Conservation (phyloP, 1,139 yeast genomes). For the Geotrichum candidum region DNA sequence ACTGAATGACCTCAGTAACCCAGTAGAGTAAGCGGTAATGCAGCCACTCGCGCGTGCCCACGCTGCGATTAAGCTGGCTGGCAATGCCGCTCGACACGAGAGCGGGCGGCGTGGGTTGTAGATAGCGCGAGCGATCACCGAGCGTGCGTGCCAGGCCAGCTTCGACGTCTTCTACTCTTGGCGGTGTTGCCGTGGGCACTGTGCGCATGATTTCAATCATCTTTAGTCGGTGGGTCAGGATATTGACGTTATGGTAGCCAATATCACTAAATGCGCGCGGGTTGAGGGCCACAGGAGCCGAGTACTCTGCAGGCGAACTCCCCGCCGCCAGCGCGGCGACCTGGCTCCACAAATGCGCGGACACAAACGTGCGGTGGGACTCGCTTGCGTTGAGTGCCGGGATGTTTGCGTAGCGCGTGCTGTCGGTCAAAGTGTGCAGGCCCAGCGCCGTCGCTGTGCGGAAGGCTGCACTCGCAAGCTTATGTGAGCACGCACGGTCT, state of each 20-base stretch:
- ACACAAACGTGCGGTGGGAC: conserved; percentile 21
- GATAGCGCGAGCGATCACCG: conserved; percentile 1
- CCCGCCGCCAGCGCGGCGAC: conserved; percentile 13
- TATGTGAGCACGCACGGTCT: conserved; percentile 20
- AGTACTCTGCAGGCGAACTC: conserved; percentile 7
- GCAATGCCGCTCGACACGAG: conserved; percentile 2
- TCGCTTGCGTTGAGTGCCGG: conserved; percentile 17
- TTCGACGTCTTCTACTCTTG: neutral
- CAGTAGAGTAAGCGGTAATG: conserved; percentile 2
- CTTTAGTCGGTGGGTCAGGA: conserved; percentile 2
- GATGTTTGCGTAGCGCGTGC: conserved; percentile 15
- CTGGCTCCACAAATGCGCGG: conserved; percentile 20
- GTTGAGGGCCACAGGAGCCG: conserved; percentile 9
- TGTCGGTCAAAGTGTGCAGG: conserved; percentile 17
- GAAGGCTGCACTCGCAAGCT: conserved; percentile 19
- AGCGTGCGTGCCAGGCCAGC: neutral
- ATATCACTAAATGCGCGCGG: conserved; percentile 2
- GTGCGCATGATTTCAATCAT: conserved; percentile 5
- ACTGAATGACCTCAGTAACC: neutral
- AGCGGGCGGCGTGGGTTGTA: conserved; percentile 3
- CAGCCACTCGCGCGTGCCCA: conserved; percentile 1
- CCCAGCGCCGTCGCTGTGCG: conserved; percentile 20
- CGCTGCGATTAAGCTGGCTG: neutral
- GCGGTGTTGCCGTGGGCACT: neutral
- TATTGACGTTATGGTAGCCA: neutral